Percentiles rank a stretch among this genome's conserved stretches.
These are phyloP conservation scores for Didymella glomerata DNA, from an alignment of 2,329 filamentous ascomycete species.

Conservation along the genomic window DNA sequence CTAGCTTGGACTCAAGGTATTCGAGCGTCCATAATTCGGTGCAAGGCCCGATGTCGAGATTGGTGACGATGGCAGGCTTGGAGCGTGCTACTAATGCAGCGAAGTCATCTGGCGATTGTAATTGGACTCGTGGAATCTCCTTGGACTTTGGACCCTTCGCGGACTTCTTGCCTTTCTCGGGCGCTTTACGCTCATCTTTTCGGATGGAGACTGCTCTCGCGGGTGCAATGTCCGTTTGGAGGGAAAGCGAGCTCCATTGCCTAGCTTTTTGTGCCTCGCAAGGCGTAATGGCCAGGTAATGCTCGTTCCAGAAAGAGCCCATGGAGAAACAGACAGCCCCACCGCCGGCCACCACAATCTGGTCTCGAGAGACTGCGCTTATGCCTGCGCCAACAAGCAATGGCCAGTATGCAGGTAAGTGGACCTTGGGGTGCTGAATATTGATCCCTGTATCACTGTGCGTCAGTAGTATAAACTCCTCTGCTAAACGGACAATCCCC, in stretches of 20 bases:
- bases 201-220: constrained; percentile 14
- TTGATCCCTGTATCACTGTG: constrained; percentile 29
- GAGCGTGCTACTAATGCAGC: constrained; percentile 64
- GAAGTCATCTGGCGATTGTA: constrained; percentile 67
- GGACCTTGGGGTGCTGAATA: constrained; percentile 32
- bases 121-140: constrained; percentile 60
- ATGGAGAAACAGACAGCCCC: constrained; percentile 92
- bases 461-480: constrained; percentile 42
- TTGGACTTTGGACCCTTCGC: constrained; percentile 20
- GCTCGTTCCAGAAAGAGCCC: constrained; percentile 80
- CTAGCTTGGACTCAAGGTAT: constrained; percentile 67
- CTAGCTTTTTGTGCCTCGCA: constrained; percentile 24
- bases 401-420: constrained; percentile 60
- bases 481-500: constrained; percentile 35
- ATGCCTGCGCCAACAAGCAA: constrained; percentile 75
- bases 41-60: constrained; percentile 73
- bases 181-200: constrained; percentile 23
- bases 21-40: constrained; percentile 71
- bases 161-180: constrained; percentile 24
- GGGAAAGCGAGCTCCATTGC: constrained; percentile 29
- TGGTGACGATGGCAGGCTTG: constrained; percentile 71
- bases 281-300: constrained; percentile 34
- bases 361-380: constrained; percentile 56
- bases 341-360: constrained; percentile 74
- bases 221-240: constrained; percentile 25